Conservation (phyloP, 805 yeast genomes). For the Groenewaldozyma salmanticensis region DNA sequence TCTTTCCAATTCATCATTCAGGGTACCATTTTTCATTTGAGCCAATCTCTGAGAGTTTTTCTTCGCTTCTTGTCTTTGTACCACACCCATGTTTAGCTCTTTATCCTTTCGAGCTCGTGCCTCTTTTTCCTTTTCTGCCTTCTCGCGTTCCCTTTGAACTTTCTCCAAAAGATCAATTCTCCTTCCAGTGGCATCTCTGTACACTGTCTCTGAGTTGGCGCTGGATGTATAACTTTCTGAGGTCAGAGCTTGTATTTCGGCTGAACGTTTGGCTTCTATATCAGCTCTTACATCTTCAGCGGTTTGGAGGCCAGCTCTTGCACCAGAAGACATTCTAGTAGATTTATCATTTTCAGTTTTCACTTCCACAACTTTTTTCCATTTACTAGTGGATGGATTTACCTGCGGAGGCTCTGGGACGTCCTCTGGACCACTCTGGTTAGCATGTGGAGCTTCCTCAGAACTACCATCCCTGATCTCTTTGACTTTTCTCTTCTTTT, state of each 20-base stretch:
- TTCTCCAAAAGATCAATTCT: constrained; percentile 34
- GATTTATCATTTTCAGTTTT: constrained; percentile 3
- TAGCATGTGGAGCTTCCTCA: neutral
- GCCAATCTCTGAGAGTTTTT: constrained; percentile 26
- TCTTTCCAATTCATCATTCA: constrained; percentile 29
- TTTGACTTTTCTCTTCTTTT: constrained; percentile 19
- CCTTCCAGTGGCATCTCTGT: constrained; percentile 56
- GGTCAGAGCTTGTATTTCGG: constrained; percentile 23
- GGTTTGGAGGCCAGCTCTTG: constrained; percentile 37
- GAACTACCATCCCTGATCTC: neutral
- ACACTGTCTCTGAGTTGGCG: constrained; percentile 33
- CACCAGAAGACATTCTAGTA: constrained; percentile 13
- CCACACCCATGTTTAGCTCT: constrained; percentile 15
- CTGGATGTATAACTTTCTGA: constrained; percentile 48
- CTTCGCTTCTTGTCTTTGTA: constrained; percentile 19
- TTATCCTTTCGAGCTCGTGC: constrained; percentile 10
- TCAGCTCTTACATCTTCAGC: constrained; percentile 34
- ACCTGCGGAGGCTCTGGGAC: neutral
- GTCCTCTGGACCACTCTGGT: neutral
- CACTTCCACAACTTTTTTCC: neutral
- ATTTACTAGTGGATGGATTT: neutral
- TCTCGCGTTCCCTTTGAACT: constrained; percentile 17
- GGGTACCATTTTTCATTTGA: constrained; percentile 18
- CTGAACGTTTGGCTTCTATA: constrained; percentile 25
- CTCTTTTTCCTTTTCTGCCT: constrained; percentile 19